Conservation (phyloP, 257 asterid genomes). For the Striga asiatica region DNA sequence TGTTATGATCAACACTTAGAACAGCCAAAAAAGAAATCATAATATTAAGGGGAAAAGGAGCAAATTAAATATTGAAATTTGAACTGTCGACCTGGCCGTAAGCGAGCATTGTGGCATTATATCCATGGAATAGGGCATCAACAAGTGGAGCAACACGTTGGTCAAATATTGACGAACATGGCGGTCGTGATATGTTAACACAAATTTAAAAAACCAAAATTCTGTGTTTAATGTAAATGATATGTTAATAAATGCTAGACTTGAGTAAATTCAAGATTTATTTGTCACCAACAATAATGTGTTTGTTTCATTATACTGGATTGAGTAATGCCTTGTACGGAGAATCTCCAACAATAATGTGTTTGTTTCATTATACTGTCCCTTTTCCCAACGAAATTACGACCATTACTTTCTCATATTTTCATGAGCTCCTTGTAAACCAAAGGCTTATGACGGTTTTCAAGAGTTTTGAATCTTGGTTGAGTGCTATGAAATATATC, state of each 20-base stretch:
- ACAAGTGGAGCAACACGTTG: conserved; percentile 76
- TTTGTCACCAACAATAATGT: conserved; percentile 83
- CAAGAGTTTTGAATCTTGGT: conserved; percentile 60
- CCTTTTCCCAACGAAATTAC: conserved; percentile 61
- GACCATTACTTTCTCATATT: conserved; percentile 59
- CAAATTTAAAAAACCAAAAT: too few relatives aligned
- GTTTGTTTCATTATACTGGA: conserved; percentile 82
- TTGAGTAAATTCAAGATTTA: too few relatives aligned
- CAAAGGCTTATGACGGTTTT: conserved; percentile 62
- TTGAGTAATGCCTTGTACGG: conserved; percentile 94
- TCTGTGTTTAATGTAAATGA: too few relatives aligned
- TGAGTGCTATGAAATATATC: conserved; percentile 55
- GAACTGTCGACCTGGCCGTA: conserved; percentile 67
- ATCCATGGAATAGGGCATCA: conserved; percentile 77
- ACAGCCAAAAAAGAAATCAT: background rate
- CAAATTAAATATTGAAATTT: background rate
- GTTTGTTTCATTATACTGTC: conserved; percentile 72
- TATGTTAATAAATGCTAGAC: too few relatives aligned
- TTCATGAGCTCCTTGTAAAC: conserved; percentile 75
- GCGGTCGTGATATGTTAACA: too few relatives aligned
- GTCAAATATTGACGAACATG: conserved; percentile 53
- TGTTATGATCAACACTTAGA: too few relatives aligned
- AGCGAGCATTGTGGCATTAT: conserved; percentile 93
- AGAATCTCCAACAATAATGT: conserved; percentile 88
- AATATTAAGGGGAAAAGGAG: background rate